phyloP scores from a whole-genome alignment of 2,329 filamentous ascomycete species.

The Talaromyces sp. region DNA sequence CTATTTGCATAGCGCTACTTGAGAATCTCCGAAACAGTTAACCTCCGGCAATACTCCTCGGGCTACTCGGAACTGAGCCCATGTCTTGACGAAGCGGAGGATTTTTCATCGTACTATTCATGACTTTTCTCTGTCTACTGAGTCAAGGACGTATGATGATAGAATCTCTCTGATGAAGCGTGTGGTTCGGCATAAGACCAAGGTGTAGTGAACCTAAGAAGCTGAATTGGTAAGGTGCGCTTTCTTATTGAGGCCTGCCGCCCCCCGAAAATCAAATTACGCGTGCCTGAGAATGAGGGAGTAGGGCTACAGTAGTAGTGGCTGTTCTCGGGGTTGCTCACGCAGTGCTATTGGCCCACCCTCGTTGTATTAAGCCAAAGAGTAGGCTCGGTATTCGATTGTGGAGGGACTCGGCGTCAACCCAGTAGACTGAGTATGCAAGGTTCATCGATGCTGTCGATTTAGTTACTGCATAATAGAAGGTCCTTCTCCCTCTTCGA shows the following conservation, averaged over 20 bases:
- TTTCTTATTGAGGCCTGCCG: background rate
- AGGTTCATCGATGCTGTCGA: background rate
- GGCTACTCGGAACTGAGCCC: background rate
- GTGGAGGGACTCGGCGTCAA: background rate
- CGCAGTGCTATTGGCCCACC: background rate
- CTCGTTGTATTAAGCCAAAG: background rate
- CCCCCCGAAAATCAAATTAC: background rate
- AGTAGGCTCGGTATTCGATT: background rate
- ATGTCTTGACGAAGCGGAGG: background rate
- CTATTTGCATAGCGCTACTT: background rate
- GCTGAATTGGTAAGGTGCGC: background rate
- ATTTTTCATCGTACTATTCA: background rate
- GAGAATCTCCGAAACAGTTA: background rate
- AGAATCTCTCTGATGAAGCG: background rate
- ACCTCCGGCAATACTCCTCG: background rate
- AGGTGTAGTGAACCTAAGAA: background rate
- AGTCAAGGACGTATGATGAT: background rate
- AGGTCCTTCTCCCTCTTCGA: background rate
- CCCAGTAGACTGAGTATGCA: background rate
- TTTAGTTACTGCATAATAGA: background rate
- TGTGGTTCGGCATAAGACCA: background rate
- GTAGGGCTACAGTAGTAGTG: background rate
- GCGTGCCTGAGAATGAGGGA: background rate
- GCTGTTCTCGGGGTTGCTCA: background rate
- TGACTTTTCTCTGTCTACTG: background rate